These are phyloP conservation scores for Echria macrotheca DNA, from an alignment of 495 filamentous ascomycete genomes.

Conservation along the genomic window DNA sequence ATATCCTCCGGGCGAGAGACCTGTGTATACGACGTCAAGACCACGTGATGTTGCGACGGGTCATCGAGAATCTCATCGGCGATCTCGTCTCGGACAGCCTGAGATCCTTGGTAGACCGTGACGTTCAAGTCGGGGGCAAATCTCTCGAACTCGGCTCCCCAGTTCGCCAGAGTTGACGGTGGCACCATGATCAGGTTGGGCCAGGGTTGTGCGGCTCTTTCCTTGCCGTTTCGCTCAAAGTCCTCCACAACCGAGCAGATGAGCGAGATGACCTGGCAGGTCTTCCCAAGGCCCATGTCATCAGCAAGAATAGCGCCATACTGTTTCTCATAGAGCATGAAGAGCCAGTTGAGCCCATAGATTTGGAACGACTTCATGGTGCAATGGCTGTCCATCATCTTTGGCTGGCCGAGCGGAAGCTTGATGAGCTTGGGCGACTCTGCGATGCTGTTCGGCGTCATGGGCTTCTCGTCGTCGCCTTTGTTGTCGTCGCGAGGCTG, in stretches of 20 bases:
- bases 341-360: slow-evolving; percentile 91
- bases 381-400: slow-evolving; percentile 63
- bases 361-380: slow-evolving; percentile 87
- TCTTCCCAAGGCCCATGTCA: slow-evolving; percentile 98
- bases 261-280: slow-evolving; percentile 91
- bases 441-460: slow-evolving; percentile 25
- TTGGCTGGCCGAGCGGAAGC: slow-evolving; percentile 52
- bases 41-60: slow-evolving; percentile 65
- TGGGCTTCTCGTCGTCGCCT: slow-evolving; percentile 21
- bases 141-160: slow-evolving; percentile 81
- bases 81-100: slow-evolving; percentile 58
- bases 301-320: slow-evolving; percentile 89
- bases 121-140: slow-evolving; percentile 76
- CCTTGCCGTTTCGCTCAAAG: slow-evolving; percentile 14
- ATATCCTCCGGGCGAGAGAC: slow-evolving; percentile 37
- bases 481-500: slow-evolving; percentile 20
- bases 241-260: slow-evolving; percentile 72
- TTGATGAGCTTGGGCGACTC: slow-evolving; percentile 19
- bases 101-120: slow-evolving; percentile 73
- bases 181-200: slow-evolving; percentile 89
- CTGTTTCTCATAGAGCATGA: slow-evolving; percentile 67
- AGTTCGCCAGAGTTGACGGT: slow-evolving; percentile 89
- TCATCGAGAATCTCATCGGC: slow-evolving; percentile 60
- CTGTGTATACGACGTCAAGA: slow-evolving; percentile 79
- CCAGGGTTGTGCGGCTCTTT: slow-evolving; percentile 48